Evolutionary conservation across 495 filamentous ascomycete genomes (phyloP).

Genomic region (Hamigera avellanea): DNA sequence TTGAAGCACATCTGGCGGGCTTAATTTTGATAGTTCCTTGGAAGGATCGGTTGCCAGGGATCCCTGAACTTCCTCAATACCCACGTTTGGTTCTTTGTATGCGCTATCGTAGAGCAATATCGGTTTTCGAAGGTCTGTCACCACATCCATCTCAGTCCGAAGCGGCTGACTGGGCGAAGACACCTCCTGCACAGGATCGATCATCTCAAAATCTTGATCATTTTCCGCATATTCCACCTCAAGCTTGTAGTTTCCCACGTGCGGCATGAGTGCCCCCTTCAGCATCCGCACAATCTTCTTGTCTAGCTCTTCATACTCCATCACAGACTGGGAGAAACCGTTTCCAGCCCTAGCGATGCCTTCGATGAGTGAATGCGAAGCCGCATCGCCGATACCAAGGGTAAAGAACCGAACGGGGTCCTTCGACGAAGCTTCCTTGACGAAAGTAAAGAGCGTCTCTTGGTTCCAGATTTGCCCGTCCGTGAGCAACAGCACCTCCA

Average conservation of each 20-base stretch:
- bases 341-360: constrained; percentile 55
- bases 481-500: constrained; percentile 58
- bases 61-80: constrained; percentile 14
- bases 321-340: constrained; percentile 53
- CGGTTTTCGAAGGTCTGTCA: constrained; percentile 16
- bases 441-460: constrained; percentile 39
- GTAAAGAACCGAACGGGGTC: constrained; percentile 50
- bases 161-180: constrained; percentile 6
- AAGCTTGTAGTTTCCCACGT: constrained; percentile 46
- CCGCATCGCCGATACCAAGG: constrained; percentile 50
- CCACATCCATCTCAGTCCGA: background rate
- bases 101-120: constrained; percentile 47
- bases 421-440: constrained; percentile 24
- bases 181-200: constrained; percentile 41
- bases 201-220: constrained; percentile 41
- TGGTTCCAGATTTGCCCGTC: constrained; percentile 61
- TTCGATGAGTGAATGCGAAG: constrained; percentile 54
- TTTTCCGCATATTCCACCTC: constrained; percentile 44
- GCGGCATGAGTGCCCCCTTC: constrained; percentile 52
- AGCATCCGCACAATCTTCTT: constrained; percentile 59
- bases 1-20: constrained; percentile 45
- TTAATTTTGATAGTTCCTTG: constrained; percentile 35
- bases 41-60: constrained; percentile 14
- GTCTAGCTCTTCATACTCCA: constrained; percentile 45
- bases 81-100: constrained; percentile 25